These are phyloP conservation scores for Aspergillus pseudonomiae DNA, from an alignment of 2,329 filamentous ascomycete species.

Conservation along the genomic window DNA sequence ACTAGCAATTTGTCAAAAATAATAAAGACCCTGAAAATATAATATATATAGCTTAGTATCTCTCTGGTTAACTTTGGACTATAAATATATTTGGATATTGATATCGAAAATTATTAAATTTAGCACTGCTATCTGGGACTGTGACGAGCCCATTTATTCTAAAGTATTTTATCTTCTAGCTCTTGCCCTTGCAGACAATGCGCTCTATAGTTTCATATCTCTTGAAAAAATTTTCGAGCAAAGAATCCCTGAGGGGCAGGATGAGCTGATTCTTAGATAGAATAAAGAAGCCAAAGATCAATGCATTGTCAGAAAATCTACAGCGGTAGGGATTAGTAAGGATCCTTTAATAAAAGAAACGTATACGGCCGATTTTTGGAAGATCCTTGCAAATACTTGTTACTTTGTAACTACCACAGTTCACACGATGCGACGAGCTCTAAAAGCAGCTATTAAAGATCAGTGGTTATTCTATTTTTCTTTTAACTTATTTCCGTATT, in stretches of 20 bases:
- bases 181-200: slow-evolving; percentile 9
- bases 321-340: slow-evolving; percentile 8
- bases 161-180: slow-evolving; percentile 6
- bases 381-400: slow-evolving; percentile 8
- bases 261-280: slow-evolving; percentile 11
- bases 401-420: slow-evolving; percentile 13
- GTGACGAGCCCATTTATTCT: slow-evolving; percentile 7
- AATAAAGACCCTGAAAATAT: slow-evolving; percentile 5
- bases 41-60: too few species aligned
- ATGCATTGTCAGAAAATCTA: slow-evolving; percentile 10
- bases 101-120: too few species aligned
- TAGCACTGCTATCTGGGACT: slow-evolving; percentile 9
- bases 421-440: slow-evolving; percentile 10
- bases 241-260: slow-evolving; percentile 13
- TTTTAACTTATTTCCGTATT: too few species aligned
- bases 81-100: too few species aligned
- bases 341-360: slow-evolving; percentile 10
- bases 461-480: too few species aligned
- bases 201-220: slow-evolving; percentile 8
- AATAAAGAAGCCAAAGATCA: slow-evolving; percentile 11
- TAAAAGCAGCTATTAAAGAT: too few species aligned
- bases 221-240: slow-evolving; percentile 12
- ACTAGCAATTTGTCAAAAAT: slow-evolving; percentile 6
- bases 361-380: slow-evolving; percentile 4
- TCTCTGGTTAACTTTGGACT: too few species aligned